These are phyloP conservation scores for Eucalyptus sideroxylon DNA, from an alignment of 345 rosid genomes.

Conservation along the genomic window DNA sequence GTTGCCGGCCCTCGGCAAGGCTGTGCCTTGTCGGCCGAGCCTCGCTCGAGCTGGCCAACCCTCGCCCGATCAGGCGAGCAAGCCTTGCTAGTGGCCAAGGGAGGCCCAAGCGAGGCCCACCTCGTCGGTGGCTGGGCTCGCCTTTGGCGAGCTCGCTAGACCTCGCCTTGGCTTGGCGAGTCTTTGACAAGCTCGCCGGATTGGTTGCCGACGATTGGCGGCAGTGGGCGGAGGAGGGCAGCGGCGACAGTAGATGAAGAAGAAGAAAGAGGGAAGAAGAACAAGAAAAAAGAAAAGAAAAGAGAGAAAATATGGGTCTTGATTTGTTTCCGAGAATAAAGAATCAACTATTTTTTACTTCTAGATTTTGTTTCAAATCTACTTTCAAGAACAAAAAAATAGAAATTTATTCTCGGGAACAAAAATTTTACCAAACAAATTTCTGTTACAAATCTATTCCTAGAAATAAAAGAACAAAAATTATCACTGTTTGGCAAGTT, in stretches of 20 bases:
- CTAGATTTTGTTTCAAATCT: too few species aligned
- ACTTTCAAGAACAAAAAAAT: too few species aligned
- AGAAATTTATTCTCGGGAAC: rapidly evolving
- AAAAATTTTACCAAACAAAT: too few species aligned
- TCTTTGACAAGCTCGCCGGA: rapidly evolving
- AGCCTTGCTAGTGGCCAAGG: rapidly evolving
- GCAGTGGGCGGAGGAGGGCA: rapidly evolving
- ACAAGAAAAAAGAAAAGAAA: too few species aligned
- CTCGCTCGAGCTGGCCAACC: rapidly evolving
- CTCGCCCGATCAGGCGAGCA: rapidly evolving
- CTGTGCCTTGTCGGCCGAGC: rapidly evolving
- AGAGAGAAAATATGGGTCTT: too few species aligned
- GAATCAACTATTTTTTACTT: too few species aligned
- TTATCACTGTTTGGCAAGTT: too few species aligned
- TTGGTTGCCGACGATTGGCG: rapidly evolving
- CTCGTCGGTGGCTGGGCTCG: rapidly evolving
- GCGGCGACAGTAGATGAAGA: rapidly evolving
- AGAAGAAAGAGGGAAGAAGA: too few species aligned
- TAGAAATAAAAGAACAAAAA: rapidly evolving
- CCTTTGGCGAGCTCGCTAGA: rapidly evolving
- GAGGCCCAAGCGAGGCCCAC: rapidly evolving
- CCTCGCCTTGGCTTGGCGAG: too few species aligned
- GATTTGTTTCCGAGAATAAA: too few species aligned
- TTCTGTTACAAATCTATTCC: rapidly evolving
- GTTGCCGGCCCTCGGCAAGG: rapidly evolving